Conservation (phyloP, 1,139 yeast species). For the Geotrichum candidum region DNA sequence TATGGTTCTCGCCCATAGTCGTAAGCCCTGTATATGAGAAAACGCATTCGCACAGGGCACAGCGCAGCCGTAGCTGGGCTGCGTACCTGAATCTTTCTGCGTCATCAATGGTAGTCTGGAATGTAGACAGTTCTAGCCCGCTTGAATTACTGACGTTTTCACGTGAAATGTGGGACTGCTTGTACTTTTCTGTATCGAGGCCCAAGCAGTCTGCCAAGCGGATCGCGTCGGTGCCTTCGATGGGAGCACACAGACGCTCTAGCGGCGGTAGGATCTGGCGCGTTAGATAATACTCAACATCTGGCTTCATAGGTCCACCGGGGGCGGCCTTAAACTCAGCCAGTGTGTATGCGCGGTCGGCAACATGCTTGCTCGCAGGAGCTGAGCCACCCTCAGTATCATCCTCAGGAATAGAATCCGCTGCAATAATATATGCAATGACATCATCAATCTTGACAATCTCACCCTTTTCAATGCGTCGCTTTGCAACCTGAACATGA, state of each 20-base stretch:
- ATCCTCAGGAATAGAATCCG: conserved; percentile 19
- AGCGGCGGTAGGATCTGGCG: conserved; percentile 90
- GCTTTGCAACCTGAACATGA: conserved; percentile 85
- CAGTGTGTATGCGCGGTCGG: conserved; percentile 75
- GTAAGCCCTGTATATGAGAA: conserved; percentile 70
- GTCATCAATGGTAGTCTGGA: conserved; percentile 79
- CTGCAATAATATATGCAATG: conserved; percentile 69
- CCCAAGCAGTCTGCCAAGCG: conserved; percentile 75
- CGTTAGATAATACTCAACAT: conserved; percentile 71
- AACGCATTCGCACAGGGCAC: conserved; percentile 53
- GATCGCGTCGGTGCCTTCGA: conserved; percentile 80
- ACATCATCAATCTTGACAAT: conserved; percentile 86
- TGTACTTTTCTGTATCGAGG: conserved; percentile 62
- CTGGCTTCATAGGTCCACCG: conserved; percentile 55
- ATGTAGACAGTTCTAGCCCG: conserved; percentile 54
- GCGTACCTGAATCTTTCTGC: conserved; percentile 72
- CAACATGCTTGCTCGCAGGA: conserved; percentile 38
- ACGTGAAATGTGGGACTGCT: conserved; percentile 29
- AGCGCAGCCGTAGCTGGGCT: conserved; percentile 49
- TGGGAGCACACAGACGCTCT: conserved; percentile 76
- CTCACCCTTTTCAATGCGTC: conserved; percentile 74
- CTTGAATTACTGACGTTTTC: conserved; percentile 36
- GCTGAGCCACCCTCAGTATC: not conserved
- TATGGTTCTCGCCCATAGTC: conserved; percentile 40
- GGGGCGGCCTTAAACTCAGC: conserved; percentile 56